Conservation (phyloP, 139 green algal species). For the Haematococcus sp. region DNA sequence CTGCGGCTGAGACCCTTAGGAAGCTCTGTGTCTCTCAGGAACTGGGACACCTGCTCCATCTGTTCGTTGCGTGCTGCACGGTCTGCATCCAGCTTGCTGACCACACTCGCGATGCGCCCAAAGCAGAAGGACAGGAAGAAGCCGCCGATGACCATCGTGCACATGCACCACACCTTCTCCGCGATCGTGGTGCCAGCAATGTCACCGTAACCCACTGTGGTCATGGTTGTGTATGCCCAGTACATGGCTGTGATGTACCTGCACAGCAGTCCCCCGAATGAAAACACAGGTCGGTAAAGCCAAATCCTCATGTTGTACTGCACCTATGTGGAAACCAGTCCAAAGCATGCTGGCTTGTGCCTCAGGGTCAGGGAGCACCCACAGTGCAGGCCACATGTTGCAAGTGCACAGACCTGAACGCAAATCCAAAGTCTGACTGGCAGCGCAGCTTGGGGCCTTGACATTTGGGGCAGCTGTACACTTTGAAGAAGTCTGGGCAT, state of each 20-base stretch:
- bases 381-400: no score
- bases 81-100: conserved; percentile 36
- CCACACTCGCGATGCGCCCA: conserved; percentile 43
- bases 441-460: conserved; percentile 20
- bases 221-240: conserved; percentile 53
- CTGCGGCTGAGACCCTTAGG: conserved; percentile 32
- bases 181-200: conserved; percentile 25
- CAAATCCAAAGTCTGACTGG: conserved; percentile 34
- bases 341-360: no score
- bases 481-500: conserved; percentile 32
- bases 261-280: not conserved
- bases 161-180: conserved; percentile 49
- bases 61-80: conserved; percentile 36
- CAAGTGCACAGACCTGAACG: conserved; percentile 36
- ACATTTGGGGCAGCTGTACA: conserved; percentile 25
- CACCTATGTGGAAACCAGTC: no score
- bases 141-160: conserved; percentile 52
- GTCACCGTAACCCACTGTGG: conserved; percentile 60
- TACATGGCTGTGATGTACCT: conserved; percentile 57
- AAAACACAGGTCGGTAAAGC: no score
- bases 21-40: conserved; percentile 51
- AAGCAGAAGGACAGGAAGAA: conserved; percentile 63
- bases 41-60: conserved; percentile 45
- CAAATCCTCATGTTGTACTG: no score
- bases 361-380: no score